A percentile compares a stretch with the other conserved stretches of the same genome.
Evolutionary conservation across 495 filamentous ascomycete species (phyloP).

Genomic region (Neurospora sp.): DNA sequence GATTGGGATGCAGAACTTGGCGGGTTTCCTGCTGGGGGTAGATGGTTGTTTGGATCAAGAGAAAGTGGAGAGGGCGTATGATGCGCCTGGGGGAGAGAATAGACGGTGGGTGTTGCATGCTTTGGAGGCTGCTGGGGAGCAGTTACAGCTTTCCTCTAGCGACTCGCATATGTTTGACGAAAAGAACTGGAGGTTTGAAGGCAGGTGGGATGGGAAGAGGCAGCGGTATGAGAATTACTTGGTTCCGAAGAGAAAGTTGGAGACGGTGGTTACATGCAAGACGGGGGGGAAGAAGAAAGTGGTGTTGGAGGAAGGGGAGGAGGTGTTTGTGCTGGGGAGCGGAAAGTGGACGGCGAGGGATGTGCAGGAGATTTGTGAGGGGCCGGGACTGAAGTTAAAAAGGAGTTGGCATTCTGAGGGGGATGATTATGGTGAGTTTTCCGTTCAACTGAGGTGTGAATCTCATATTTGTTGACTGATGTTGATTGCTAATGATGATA

Average conservation of each 20-base stretch:
- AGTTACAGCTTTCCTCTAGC: background rate
- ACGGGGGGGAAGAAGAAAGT: background rate
- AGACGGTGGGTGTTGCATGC: slow-evolving; percentile 6
- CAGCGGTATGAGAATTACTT: slow-evolving; percentile 8
- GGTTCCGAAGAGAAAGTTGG: background rate
- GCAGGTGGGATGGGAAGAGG: background rate
- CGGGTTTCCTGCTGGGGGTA: slow-evolving; percentile 2
- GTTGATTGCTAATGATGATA: background rate
- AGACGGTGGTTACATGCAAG: background rate
- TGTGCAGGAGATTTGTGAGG: background rate
- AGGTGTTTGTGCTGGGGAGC: slow-evolving; percentile 1
- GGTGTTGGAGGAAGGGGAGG: slow-evolving; percentile 1
- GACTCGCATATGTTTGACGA: background rate
- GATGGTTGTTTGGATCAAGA: slow-evolving; percentile 7
- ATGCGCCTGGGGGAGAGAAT: slow-evolving; percentile 1
- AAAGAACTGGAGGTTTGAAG: slow-evolving; percentile 7
- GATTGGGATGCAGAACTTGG: background rate
- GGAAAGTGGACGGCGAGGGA: slow-evolving; percentile 8
- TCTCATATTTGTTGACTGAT: background rate
- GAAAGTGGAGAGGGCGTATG: slow-evolving; percentile 2
- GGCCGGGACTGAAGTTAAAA: slow-evolving; percentile 1
- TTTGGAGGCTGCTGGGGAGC: slow-evolving; percentile 1
- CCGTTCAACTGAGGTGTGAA: background rate
- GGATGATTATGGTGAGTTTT: slow-evolving; percentile 5
- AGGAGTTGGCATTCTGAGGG: slow-evolving; percentile 1